phyloP scores from a whole-genome alignment of 306 rosid genomes.

The Glycine soja region DNA sequence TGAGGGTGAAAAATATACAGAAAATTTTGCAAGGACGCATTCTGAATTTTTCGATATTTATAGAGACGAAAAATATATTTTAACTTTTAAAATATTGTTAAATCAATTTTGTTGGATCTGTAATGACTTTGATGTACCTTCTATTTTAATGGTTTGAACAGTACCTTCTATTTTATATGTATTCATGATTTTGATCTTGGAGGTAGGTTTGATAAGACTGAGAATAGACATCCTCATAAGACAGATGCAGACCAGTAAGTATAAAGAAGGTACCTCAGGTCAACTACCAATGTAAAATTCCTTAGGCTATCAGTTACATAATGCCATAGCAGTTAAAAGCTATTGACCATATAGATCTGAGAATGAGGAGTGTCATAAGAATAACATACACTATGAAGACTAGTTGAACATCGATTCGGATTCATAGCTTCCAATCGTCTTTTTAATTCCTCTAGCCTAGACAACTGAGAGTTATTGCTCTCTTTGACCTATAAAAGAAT shows the following conservation, averaged over 20 bases:
- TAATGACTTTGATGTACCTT: background rate
- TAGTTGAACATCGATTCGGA: constrained; percentile 61
- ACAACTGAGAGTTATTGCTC: constrained; percentile 76
- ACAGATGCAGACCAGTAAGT: background rate
- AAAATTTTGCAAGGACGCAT: too few species aligned
- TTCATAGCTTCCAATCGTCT: constrained; percentile 90
- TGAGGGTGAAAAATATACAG: too few species aligned
- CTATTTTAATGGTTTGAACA: background rate
- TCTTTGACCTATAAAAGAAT: constrained; percentile 75
- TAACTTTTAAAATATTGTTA: too few species aligned
- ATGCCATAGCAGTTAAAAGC: background rate
- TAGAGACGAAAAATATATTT: too few species aligned
- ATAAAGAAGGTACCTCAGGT: constrained; percentile 1
- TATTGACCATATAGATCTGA: constrained; percentile 21
- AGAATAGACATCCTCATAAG: background rate
- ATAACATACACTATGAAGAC: constrained; percentile 60
- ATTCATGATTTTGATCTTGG: background rate
- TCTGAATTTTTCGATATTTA: too few species aligned
- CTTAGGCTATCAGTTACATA: background rate
- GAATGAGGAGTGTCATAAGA: constrained; percentile 27
- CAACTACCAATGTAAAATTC: constrained; percentile 8
- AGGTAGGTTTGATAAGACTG: constrained; percentile 33
- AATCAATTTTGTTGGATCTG: background rate
- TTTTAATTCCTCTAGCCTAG: constrained; percentile 88
- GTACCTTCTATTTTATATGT: background rate